Conservation (phyloP, 2,329 filamentous ascomycete genomes). For the Fusarium hostae region DNA sequence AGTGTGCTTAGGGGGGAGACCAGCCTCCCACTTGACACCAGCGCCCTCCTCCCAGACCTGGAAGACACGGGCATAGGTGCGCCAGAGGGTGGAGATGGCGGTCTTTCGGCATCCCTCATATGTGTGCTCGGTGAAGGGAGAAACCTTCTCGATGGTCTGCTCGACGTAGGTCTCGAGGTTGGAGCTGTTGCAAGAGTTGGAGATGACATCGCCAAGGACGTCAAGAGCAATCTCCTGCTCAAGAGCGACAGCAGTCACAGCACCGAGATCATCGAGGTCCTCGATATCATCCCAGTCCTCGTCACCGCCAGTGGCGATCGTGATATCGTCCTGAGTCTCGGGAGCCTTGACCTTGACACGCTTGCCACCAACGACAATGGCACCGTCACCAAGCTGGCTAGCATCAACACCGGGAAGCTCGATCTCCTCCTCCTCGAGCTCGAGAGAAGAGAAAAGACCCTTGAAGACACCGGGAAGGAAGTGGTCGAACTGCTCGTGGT, state of each 20-base stretch:
- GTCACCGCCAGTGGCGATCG: constrained; percentile 66
- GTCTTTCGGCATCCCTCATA: constrained; percentile 96
- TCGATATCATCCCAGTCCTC: constrained; percentile 71
- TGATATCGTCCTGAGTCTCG: constrained; percentile 66
- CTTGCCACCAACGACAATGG: constrained; percentile 82
- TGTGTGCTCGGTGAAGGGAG: constrained; percentile 84
- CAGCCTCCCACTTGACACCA: constrained; percentile 87
- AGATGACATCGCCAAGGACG: constrained; percentile 91
- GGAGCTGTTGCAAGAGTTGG: constrained; percentile 82
- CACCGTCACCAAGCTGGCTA: constrained; percentile 75
- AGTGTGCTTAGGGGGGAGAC: constrained; percentile 82
- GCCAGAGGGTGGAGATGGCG: constrained; percentile 90
- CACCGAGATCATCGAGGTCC: constrained; percentile 83
- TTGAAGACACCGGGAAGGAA: constrained; percentile 83
- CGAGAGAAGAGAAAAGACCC: constrained; percentile 83
- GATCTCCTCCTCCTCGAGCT: constrained; percentile 88
- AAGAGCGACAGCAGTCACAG: constrained; percentile 87
- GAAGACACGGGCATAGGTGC: constrained; percentile 91
- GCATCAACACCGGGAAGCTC: constrained; percentile 72
- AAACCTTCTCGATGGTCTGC: constrained; percentile 83
- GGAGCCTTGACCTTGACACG: constrained; percentile 80
- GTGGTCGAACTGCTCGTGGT: constrained; percentile 82
- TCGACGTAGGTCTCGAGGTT: constrained; percentile 83
- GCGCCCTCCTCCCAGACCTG: constrained; percentile 80
- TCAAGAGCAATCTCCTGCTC: constrained; percentile 98